Evolutionary conservation across 2,329 filamentous ascomycete genomes (phyloP).

Genomic region (Graphiopsis chlorocephala): DNA sequence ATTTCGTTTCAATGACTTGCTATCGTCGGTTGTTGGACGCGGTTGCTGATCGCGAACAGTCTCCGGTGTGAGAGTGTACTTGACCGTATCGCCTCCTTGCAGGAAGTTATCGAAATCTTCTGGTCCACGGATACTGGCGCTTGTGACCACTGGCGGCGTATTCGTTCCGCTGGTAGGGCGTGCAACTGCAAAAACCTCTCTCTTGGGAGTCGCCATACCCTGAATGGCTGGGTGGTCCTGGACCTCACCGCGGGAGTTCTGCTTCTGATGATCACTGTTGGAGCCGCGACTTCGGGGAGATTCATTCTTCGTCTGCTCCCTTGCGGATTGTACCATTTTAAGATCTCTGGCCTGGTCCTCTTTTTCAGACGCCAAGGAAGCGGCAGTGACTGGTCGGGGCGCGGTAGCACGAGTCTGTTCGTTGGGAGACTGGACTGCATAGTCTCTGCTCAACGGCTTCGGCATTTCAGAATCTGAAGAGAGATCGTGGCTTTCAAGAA

Average conservation of each 20-base stretch:
- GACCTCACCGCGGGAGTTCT: slow-evolving; percentile 13
- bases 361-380: neutral
- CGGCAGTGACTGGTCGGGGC: neutral
- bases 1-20: neutral
- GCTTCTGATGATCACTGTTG: neutral
- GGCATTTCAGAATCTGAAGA: neutral
- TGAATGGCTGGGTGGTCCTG: slow-evolving; percentile 30
- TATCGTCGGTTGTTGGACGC: slow-evolving; percentile 22
- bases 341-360: neutral
- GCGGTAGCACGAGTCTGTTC: neutral
- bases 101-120: slow-evolving; percentile 49
- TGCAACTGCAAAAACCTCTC: neutral
- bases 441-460: neutral
- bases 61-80: slow-evolving; percentile 50
- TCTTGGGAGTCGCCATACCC: slow-evolving; percentile 26
- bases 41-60: slow-evolving; percentile 40
- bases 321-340: neutral
- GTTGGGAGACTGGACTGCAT: slow-evolving; percentile 5
- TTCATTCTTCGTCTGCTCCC: neutral
- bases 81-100: slow-evolving; percentile 48
- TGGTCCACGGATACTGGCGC: slow-evolving; percentile 33
- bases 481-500: neutral
- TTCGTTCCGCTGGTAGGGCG: neutral
- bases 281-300: neutral
- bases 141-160: slow-evolving; percentile 23